A percentile compares a stretch with the other conserved stretches of the same genome.
These are phyloP conservation scores for Diplodia sapinea DNA, from an alignment of 2,329 filamentous ascomycete genomes.

Conservation along the genomic window DNA sequence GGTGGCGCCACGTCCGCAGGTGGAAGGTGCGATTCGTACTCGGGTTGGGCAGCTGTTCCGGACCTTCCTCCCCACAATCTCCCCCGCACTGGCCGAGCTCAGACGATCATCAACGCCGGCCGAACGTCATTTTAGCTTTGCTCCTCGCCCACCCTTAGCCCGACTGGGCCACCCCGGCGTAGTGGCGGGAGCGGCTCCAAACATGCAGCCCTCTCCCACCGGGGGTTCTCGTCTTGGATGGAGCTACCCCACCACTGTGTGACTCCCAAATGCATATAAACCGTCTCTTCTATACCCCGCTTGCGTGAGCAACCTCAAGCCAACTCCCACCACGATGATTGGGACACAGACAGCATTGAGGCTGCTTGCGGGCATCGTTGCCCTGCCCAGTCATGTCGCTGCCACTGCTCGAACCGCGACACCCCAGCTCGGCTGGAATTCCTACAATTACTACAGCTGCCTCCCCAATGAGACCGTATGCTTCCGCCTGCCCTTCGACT, in stretches of 20 bases:
- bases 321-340: background rate
- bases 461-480: slow-evolving; percentile 50
- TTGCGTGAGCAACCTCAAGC: background rate
- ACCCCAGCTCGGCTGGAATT: slow-evolving; percentile 59
- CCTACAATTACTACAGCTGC: slow-evolving; percentile 64
- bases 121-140: no score
- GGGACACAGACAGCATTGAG: background rate
- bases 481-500: background rate
- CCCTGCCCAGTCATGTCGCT: background rate
- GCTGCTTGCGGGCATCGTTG: background rate
- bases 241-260: slow-evolving; percentile 12
- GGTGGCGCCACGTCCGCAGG: background rate
- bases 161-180: slow-evolving; percentile 10
- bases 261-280: slow-evolving; percentile 1
- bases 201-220: background rate
- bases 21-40: slow-evolving; percentile 18
- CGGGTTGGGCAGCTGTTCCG: background rate
- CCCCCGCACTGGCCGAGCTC: slow-evolving; percentile 16
- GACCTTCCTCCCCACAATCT: slow-evolving; percentile 10
- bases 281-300: background rate
- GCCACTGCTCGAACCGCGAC: slow-evolving; percentile 36
- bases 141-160: background rate
- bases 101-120: background rate
- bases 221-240: background rate
- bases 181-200: background rate